A percentile compares a stretch with the other conserved stretches of the same genome.
phyloP scores from a whole-genome alignment of 2,329 filamentous ascomycete species.

The Xylaria sp. region DNA sequence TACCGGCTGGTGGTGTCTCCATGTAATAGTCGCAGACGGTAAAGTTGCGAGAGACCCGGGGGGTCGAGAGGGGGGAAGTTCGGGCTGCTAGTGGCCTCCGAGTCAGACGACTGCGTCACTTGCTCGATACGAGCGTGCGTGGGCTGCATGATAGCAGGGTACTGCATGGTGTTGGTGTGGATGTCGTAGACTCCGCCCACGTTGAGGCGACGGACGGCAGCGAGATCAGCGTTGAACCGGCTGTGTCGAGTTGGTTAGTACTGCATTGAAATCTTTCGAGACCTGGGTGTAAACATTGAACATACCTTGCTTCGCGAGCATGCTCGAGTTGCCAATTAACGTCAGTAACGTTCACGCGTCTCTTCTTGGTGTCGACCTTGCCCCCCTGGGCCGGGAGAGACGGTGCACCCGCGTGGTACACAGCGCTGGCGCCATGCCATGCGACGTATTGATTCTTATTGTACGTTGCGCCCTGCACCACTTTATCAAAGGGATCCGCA shows the following conservation, averaged over 20 bases:
- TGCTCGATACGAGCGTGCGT: constrained; percentile 80
- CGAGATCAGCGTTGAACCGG: constrained; percentile 74
- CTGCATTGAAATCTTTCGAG: not conserved
- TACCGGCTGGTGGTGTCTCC: constrained; percentile 45
- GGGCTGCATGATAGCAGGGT: constrained; percentile 81
- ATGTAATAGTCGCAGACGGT: constrained; percentile 51
- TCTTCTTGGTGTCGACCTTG: constrained; percentile 76
- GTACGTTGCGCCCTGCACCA: constrained; percentile 77
- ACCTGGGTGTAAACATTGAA: constrained; percentile 12
- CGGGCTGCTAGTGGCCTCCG: constrained; percentile 27
- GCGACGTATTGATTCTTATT: constrained; percentile 99
- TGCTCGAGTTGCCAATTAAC: constrained; percentile 97
- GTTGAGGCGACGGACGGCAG: constrained; percentile 62
- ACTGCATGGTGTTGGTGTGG: constrained; percentile 89
- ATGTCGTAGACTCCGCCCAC: constrained; percentile 80
- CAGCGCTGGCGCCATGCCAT: constrained; percentile 93
- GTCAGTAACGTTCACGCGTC: constrained; percentile 82
- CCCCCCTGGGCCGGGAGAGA: constrained; percentile 69
- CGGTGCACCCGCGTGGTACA: constrained; percentile 81
- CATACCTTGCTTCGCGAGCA: constrained; percentile 80
- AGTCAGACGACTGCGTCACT: constrained; percentile 38
- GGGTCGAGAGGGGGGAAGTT: constrained; percentile 45
- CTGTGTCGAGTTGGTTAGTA: constrained; percentile 41
- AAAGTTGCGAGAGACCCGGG: constrained; percentile 51
- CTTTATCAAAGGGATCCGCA: constrained; percentile 80